Percentiles rank a stretch among this genome's conserved stretches.
Evolutionary conservation across 768 basidiomycete genomes (phyloP).

Genomic region (button mushroom (Agaricus bisporus)): DNA sequence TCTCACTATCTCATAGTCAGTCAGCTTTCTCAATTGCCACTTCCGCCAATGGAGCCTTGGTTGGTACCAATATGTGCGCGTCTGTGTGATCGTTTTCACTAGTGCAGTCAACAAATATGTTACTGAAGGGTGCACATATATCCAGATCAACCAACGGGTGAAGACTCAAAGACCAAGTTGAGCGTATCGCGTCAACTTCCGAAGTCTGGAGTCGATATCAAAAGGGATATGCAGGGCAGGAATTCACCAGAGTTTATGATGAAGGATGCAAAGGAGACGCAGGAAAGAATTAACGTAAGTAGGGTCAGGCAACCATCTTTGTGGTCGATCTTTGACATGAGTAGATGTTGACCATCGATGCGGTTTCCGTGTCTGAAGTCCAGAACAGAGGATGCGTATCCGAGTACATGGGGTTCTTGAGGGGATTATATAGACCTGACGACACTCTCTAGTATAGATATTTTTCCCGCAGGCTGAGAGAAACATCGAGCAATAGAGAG

Average conservation of each 20-base stretch:
- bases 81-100: too few species aligned
- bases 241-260: not conserved
- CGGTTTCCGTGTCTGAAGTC: not conserved
- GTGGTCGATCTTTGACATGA: not conserved
- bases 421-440: not conserved
- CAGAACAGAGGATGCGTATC: not conserved
- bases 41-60: too few species aligned
- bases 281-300: constrained; percentile 2
- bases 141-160: not conserved
- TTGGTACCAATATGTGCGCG: too few species aligned
- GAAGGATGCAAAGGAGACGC: constrained; percentile 2
- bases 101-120: not conserved
- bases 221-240: not conserved
- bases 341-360: not conserved
- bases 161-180: not conserved
- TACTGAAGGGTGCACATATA: not conserved
- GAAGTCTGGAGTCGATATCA: not conserved
- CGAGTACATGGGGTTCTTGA: constrained; percentile 5
- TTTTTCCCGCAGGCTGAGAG: not conserved
- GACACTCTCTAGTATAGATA: not conserved
- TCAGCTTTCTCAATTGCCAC: too few species aligned
- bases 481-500: not conserved
- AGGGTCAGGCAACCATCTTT: not conserved
- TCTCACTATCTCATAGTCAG: too few species aligned
- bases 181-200: not conserved